Conservation (phyloP, 2,329 filamentous ascomycete genomes). For the Exserohilum rostratum region DNA sequence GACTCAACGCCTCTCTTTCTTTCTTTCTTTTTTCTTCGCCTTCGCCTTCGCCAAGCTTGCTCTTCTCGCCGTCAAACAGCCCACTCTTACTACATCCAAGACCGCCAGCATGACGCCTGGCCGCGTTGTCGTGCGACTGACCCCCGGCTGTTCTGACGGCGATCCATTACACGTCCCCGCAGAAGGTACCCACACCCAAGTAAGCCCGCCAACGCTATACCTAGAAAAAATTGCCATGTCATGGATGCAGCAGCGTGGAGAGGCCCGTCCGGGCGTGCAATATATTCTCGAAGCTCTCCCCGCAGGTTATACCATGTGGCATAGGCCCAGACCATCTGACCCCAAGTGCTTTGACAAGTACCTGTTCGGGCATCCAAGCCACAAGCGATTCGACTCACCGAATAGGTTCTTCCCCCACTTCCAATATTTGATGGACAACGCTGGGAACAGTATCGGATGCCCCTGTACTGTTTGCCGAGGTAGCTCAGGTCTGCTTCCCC, state of each 20-base stretch:
- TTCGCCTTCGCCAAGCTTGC: neutral
- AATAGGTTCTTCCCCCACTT: conserved; percentile 64
- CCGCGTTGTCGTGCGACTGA: conserved; percentile 31
- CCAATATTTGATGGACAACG: conserved; percentile 59
- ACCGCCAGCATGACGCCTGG: conserved; percentile 4
- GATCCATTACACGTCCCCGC: conserved; percentile 40
- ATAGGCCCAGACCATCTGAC: conserved; percentile 53
- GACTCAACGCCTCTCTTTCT: neutral
- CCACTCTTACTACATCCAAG: neutral
- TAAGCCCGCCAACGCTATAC: conserved; percentile 53
- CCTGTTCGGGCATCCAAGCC: conserved; percentile 62
- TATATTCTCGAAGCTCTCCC: conserved; percentile 62
- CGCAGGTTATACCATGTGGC: conserved; percentile 59
- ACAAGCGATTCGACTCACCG: conserved; percentile 59
- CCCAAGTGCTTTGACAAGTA: conserved; percentile 58
- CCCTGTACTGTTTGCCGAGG: conserved; percentile 57
- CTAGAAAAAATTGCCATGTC: conserved; percentile 54
- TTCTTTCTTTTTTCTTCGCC: neutral
- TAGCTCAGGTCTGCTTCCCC: conserved; percentile 25
- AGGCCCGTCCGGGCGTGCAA: conserved; percentile 42
- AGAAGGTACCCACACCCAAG: conserved; percentile 31
- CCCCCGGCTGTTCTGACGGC: conserved; percentile 40
- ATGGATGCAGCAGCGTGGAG: conserved; percentile 56
- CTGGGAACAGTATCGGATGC: conserved; percentile 52
- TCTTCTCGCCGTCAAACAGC: neutral